phyloP scores from a whole-genome alignment of 2,329 filamentous ascomycete genomes.

The Colletotrichum cuscutae region DNA sequence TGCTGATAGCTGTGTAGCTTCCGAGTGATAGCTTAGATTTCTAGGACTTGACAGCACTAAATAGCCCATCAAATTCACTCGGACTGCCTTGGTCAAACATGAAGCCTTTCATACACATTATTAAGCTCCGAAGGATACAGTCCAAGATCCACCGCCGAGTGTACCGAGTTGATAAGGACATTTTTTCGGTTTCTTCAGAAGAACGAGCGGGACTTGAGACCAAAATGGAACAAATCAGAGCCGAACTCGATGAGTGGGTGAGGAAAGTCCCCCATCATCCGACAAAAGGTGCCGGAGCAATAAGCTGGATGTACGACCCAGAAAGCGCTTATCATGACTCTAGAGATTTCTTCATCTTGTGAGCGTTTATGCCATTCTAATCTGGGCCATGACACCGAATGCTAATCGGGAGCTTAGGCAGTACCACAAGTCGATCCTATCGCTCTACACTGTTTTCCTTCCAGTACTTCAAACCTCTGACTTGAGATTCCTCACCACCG shows the following conservation, averaged over 20 bases:
- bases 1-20: slow-evolving; percentile 14
- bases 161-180: slow-evolving; percentile 39
- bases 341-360: slow-evolving; percentile 40
- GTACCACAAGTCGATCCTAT: slow-evolving; percentile 41
- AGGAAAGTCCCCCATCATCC: slow-evolving; percentile 35
- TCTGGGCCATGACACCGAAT: no score
- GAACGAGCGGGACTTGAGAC: slow-evolving; percentile 29
- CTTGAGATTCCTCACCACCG: slow-evolving; percentile 36
- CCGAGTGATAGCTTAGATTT: slow-evolving; percentile 39
- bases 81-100: slow-evolving; percentile 37
- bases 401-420: slow-evolving; percentile 15
- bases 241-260: slow-evolving; percentile 39
- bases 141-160: slow-evolving; percentile 37
- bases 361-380: neutral
- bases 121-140: slow-evolving; percentile 39
- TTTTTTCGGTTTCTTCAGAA: slow-evolving; percentile 17
- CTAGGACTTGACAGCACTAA: slow-evolving; percentile 35
- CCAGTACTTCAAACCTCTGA: slow-evolving; percentile 38
- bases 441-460: slow-evolving; percentile 39
- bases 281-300: slow-evolving; percentile 37
- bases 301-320: slow-evolving; percentile 43
- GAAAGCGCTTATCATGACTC: slow-evolving; percentile 40
- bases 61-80: neutral
- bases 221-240: slow-evolving; percentile 36
- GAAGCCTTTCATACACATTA: slow-evolving; percentile 41